These are phyloP conservation scores for Suhomyces faveliae DNA, from an alignment of 805 yeast species.

Conservation along the genomic window DNA sequence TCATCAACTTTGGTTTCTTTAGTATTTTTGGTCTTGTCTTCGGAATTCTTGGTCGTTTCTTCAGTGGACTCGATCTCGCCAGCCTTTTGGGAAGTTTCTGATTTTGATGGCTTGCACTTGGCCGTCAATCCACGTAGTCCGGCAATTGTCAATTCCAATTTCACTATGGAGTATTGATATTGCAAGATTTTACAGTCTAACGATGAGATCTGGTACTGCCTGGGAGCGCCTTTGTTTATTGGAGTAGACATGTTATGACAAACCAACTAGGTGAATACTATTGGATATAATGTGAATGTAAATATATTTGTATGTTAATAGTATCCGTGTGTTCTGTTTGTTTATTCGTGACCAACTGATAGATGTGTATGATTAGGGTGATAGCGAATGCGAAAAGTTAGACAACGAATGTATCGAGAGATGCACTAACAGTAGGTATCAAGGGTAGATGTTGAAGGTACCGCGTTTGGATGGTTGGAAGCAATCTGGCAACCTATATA, in stretches of 20 bases:
- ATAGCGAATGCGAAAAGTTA: no score
- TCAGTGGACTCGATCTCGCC: background rate
- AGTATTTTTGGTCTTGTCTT: background rate
- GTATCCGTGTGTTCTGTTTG: no score
- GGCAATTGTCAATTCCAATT: conserved; percentile 39
- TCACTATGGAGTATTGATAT: conserved; percentile 52
- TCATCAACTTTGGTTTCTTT: background rate
- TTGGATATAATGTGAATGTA: no score
- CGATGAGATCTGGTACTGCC: conserved; percentile 18
- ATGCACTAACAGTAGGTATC: no score
- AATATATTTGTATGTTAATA: no score
- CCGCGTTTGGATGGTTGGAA: no score
- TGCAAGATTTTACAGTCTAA: conserved; percentile 59
- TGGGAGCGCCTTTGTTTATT: background rate
- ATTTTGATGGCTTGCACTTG: conserved; percentile 4
- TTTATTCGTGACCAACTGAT: no score
- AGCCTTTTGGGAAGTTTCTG: background rate
- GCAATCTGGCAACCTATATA: no score
- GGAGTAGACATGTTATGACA: background rate
- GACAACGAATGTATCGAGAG: no score
- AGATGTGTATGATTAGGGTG: no score
- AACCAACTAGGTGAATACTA: background rate
- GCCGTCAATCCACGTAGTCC: conserved; percentile 27
- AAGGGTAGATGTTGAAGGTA: no score
- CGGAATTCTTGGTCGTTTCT: no score